A percentile compares a stretch with the other conserved stretches of the same genome.
Evolutionary conservation across 257 asterid genomes (phyloP).

Genomic region (Coffea canephora): DNA sequence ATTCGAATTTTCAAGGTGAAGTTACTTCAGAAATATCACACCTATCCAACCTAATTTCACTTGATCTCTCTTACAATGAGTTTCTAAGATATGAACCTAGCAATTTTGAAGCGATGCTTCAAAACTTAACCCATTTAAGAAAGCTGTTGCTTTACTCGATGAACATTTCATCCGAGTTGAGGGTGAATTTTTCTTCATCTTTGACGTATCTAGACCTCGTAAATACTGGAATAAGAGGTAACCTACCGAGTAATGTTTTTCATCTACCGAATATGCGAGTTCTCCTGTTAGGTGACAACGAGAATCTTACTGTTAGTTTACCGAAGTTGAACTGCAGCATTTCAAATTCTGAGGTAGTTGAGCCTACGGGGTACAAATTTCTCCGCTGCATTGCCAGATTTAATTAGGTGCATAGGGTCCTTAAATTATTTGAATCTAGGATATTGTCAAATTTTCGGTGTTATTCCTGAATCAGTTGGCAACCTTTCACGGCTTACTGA

Average conservation of each 20-base stretch:
- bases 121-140: background rate
- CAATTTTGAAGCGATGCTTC: background rate
- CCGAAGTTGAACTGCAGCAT: background rate
- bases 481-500: background rate
- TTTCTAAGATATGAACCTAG: no score
- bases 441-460: background rate
- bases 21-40: background rate
- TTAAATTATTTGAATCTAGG: background rate
- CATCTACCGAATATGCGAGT: background rate
- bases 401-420: background rate
- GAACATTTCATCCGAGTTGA: background rate
- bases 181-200: background rate
- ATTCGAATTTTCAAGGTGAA: background rate
- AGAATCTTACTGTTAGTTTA: background rate
- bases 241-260: background rate
- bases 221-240: accelerated
- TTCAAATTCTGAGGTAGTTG: background rate
- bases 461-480: conserved; percentile 1
- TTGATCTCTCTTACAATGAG: no score
- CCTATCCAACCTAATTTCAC: background rate
- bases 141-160: no score
- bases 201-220: conserved; percentile 1
- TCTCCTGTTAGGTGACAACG: background rate
- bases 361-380: background rate
- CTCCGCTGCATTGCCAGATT: background rate